Evolutionary conservation across 2,329 filamentous ascomycete genomes (phyloP).

Genomic region (Ascomycota sp.): DNA sequence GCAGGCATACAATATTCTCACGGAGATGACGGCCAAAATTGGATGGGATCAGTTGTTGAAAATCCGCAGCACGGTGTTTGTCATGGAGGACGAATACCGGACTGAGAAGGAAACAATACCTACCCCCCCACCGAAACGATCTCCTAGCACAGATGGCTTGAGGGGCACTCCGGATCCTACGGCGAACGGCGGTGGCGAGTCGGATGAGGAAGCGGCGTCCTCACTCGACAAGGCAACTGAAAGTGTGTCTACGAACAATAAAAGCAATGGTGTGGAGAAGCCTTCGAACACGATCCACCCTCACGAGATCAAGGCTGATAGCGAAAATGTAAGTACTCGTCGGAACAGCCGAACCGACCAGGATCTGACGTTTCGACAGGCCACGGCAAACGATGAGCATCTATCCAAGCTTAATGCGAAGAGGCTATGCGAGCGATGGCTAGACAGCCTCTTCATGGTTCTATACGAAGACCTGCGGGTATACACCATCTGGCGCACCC

Average conservation of each 20-base stretch:
- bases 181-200: slow-evolving; percentile 19
- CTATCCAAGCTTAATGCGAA: slow-evolving; percentile 94
- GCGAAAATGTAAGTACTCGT: slow-evolving; percentile 38
- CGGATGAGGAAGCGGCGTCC: background rate
- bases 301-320: slow-evolving; percentile 54
- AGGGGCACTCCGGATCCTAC: slow-evolving; percentile 45
- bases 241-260: slow-evolving; percentile 18
- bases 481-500: slow-evolving; percentile 97
- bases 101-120: slow-evolving; percentile 50
- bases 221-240: slow-evolving; percentile 6
- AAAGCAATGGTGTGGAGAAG: slow-evolving; percentile 40
- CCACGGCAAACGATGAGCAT: slow-evolving; percentile 44
- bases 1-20: slow-evolving; percentile 82
- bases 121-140: slow-evolving; percentile 34
- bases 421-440: slow-evolving; percentile 88
- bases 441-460: slow-evolving; percentile 98
- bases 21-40: slow-evolving; percentile 89
- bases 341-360: background rate
- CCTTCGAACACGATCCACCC: slow-evolving; percentile 62
- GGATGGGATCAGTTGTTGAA: slow-evolving; percentile 93
- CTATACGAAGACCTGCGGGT: slow-evolving; percentile 94
- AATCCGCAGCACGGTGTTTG: slow-evolving; percentile 90
- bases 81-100: slow-evolving; percentile 98
- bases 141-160: slow-evolving; percentile 61
- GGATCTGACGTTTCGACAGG: slow-evolving; percentile 20